Evolutionary conservation across 257 asterid species (phyloP), one percentile per base, ranked within the genome.

Genomic region (Solanum pennellii): DNA sequence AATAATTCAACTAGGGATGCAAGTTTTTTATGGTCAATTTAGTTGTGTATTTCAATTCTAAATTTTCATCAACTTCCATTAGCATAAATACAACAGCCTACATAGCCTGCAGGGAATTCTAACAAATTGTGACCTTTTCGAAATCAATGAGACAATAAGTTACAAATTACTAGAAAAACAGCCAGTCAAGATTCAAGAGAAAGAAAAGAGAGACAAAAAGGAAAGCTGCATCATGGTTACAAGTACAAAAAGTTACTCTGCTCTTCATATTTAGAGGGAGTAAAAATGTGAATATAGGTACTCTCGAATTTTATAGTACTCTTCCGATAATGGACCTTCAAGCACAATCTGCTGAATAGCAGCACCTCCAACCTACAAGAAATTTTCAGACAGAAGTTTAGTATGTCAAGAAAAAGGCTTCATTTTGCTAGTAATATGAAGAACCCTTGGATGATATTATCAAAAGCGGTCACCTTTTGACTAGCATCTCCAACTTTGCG

Each of bases 251-350:
- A 42, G n/a, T 42, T 15, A 14, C n/a, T 20, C 20, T 23, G 31
- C 25, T 25, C 12, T 59, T 27, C 10, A 44, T 37, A 72, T 92
- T 59, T 93, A 97, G 82, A 96, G 96, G 41, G 98, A 90, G 88
- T 95, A 94, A 88, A 95, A 97, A 65, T 97, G 99, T 56, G 98
- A 94, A 85, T 95, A 95, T 1, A 97, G 92, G 89, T 95, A 93
- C 37, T 93, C 98, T 76, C 98, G 92, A 60, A 95, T 93, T 87
- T 92, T 91, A 91, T 95, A 97, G 90, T 94, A 97, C 91, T 97
- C 99, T 86, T 94, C 98, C 1, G 99, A 91, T 80, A 97, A 92
- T 23, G 99, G 99, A 41, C 99, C 99, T 92, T 97, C 99, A 41
- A 97, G 98, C 90, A 97, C 86, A 85, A 97, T 94, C 83, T 97